These are phyloP conservation scores for Effrenium voratum DNA, from an alignment of 73 alveolate species.

Conservation along the genomic window DNA sequence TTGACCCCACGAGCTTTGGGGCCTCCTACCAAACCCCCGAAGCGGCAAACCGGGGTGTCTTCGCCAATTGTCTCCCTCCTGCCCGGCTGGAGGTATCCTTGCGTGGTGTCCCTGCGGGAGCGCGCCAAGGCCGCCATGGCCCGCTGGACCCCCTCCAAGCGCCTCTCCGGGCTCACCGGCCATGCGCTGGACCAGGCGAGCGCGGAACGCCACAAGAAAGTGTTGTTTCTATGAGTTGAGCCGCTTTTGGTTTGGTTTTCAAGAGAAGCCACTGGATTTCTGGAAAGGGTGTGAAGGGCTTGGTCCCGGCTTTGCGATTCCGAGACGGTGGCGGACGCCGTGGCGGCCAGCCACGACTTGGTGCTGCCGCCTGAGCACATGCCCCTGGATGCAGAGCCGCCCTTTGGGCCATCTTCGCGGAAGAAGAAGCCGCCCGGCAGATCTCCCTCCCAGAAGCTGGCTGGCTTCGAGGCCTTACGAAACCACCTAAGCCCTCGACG, in stretches of 20 bases:
- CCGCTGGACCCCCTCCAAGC: constrained; percentile 59
- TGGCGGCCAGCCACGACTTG: constrained; percentile 46
- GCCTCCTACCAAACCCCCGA: too few species aligned
- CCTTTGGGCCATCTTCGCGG: constrained; percentile 13
- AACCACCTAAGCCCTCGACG: too few species aligned
- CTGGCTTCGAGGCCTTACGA: too few species aligned
- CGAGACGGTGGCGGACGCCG: constrained; percentile 91
- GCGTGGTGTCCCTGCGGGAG: not conserved
- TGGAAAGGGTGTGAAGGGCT: not conserved
- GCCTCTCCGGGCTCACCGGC: constrained; percentile 58
- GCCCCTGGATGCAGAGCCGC: constrained; percentile 40
- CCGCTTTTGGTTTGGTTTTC: too few species aligned
- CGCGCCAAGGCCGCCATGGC: constrained; percentile 57
- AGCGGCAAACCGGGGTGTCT: too few species aligned
- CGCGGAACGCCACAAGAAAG: too few species aligned
- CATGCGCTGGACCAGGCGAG: constrained; percentile 69
- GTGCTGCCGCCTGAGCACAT: constrained; percentile 80
- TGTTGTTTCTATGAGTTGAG: not conserved
- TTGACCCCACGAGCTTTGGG: too few species aligned
- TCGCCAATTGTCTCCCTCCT: too few species aligned
- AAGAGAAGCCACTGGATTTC: not conserved
- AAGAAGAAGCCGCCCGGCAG: constrained; percentile 62
- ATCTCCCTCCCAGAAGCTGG: too few species aligned
- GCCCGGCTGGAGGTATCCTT: constrained; percentile 28
- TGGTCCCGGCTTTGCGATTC: not conserved